A percentile compares a stretch with the other conserved stretches of the same genome.
These are phyloP conservation scores for Daldinia sp. DNA, from an alignment of 2,329 filamentous ascomycete genomes.

Conservation along the genomic window DNA sequence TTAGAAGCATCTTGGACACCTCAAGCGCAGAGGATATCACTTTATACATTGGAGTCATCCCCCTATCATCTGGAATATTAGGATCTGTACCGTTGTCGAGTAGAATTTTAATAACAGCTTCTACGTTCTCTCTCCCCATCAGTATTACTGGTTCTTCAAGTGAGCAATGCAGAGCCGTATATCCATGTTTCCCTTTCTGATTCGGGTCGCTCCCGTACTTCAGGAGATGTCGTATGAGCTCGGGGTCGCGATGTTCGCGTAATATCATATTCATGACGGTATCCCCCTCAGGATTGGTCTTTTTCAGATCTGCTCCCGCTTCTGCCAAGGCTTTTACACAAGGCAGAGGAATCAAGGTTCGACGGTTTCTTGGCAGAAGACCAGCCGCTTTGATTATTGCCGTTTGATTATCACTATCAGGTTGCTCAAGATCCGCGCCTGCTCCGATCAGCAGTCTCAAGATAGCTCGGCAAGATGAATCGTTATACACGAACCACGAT, in stretches of 20 bases:
- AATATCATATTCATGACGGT: background rate
- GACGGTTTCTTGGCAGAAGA: background rate
- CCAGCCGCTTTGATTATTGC: background rate
- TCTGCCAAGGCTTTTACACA: background rate
- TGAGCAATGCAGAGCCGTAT: background rate
- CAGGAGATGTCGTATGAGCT: background rate
- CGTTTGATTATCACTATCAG: background rate
- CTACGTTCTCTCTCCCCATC: background rate
- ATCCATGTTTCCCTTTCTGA: background rate
- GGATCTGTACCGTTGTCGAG: background rate
- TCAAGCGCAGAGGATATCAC: background rate
- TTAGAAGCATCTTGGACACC: background rate
- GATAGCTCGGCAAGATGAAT: background rate
- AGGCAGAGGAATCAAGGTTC: background rate
- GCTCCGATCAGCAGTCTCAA: background rate
- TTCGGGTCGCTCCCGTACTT: background rate
- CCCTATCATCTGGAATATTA: background rate
- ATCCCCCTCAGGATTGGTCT: background rate
- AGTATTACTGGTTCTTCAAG: background rate
- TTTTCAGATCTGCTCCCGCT: background rate
- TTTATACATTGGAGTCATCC: background rate
- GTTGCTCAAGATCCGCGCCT: slow-evolving; percentile 3
- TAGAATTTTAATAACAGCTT: background rate
- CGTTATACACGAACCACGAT: background rate
- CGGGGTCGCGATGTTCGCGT: background rate